A percentile compares a stretch with the other conserved stretches of the same genome.
Conservation (phyloP, 2,329 filamentous ascomycete species). For the Pseudogymnoascus pannorum region DNA sequence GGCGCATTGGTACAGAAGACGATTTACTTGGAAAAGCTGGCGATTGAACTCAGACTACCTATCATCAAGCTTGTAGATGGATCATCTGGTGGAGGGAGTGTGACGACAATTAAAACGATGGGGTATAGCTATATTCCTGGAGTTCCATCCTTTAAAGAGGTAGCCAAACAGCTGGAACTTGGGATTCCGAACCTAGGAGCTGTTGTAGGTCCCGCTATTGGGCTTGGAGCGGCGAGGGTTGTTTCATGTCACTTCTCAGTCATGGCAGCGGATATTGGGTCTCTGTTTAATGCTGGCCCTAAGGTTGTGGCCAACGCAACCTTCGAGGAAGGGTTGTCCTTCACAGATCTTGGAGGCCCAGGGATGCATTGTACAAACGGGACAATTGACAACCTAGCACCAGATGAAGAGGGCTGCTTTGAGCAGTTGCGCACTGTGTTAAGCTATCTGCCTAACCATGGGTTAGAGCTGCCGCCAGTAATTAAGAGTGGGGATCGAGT, state of each 20-base stretch:
- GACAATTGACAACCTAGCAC: constrained; percentile 57
- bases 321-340: constrained; percentile 54
- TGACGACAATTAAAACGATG: constrained; percentile 48
- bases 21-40: constrained; percentile 54
- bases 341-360: constrained; percentile 53
- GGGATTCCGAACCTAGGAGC: constrained; percentile 59
- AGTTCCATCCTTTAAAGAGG: constrained; percentile 45
- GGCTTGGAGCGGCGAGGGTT: constrained; percentile 53
- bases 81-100: constrained; percentile 53
- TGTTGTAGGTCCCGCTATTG: constrained; percentile 56
- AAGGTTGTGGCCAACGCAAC: constrained; percentile 55
- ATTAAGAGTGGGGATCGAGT: constrained; percentile 40
- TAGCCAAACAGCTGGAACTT: constrained; percentile 50
- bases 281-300: constrained; percentile 57
- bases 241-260: constrained; percentile 58
- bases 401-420: constrained; percentile 52
- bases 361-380: constrained; percentile 57
- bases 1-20: constrained; percentile 51
- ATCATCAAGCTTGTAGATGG: constrained; percentile 60
- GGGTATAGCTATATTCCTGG: constrained; percentile 56
- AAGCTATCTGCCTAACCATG: constrained; percentile 50
- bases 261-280: constrained; percentile 56
- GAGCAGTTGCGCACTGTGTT: constrained; percentile 51
- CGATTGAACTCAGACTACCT: constrained; percentile 47
- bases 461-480: constrained; percentile 45